A percentile compares a stretch with the other conserved stretches of the same genome.
Evolutionary conservation across 2,329 filamentous ascomycete genomes (phyloP).

Genomic region (Pseudogymnoascus sp.): DNA sequence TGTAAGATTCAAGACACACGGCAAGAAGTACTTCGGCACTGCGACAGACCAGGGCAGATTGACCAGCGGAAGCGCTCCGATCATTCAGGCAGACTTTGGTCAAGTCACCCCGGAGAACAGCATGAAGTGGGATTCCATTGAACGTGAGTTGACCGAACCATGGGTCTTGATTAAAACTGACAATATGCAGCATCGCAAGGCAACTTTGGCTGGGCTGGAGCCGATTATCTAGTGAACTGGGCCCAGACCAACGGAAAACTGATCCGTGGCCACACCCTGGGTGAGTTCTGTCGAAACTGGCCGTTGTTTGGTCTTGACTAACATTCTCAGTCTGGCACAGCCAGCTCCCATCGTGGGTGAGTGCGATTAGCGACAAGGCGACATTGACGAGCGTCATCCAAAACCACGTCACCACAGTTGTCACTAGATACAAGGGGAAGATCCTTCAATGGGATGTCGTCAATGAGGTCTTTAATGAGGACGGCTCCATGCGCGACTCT

Average conservation of each 20-base stretch:
- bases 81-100: conserved; percentile 51
- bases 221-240: conserved; percentile 52
- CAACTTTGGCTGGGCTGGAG: conserved; percentile 44
- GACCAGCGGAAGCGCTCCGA: background rate
- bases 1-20: background rate
- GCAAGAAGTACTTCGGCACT: conserved; percentile 11
- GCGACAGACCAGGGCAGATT: conserved; percentile 8
- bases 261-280: conserved; percentile 56
- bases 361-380: conserved; percentile 40
- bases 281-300: background rate
- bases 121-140: conserved; percentile 60
- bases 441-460: conserved; percentile 55
- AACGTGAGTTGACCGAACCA: conserved; percentile 26
- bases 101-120: conserved; percentile 60
- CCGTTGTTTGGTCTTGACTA: background rate
- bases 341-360: conserved; percentile 52
- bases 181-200: conserved; percentile 28
- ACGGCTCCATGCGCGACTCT: conserved; percentile 39
- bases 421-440: conserved; percentile 53
- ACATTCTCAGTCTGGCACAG: conserved; percentile 45
- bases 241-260: conserved; percentile 46
- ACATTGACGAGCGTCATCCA: conserved; percentile 47
- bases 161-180: conserved; percentile 2
- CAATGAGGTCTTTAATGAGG: conserved; percentile 52
- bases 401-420: conserved; percentile 49